These are phyloP conservation scores for Amanita rubescens DNA, from an alignment of 768 basidiomycete genomes.

Conservation along the genomic window DNA sequence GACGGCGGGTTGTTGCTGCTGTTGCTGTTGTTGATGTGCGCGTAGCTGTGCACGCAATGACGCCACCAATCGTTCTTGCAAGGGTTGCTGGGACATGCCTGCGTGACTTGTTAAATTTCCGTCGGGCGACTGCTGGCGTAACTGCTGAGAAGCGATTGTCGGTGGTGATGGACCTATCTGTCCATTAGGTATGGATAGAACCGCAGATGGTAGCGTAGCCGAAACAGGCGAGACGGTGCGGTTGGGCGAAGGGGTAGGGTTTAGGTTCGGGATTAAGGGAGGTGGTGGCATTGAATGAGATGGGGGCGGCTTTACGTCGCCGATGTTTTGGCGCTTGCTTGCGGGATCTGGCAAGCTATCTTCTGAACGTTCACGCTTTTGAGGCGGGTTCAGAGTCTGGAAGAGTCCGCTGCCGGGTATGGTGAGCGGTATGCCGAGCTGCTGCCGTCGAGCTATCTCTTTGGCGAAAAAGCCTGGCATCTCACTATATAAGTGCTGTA, in stretches of 20 bases:
- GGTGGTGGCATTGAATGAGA: slow-evolving; percentile 36
- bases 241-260: slow-evolving; percentile 9
- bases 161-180: slow-evolving; percentile 8
- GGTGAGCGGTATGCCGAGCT: slow-evolving; percentile 15
- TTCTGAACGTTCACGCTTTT: slow-evolving; percentile 56
- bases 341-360: slow-evolving; percentile 31
- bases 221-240: background rate
- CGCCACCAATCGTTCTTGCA: slow-evolving; percentile 28
- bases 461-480: slow-evolving; percentile 57
- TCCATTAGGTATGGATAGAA: slow-evolving; percentile 19
- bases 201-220: background rate
- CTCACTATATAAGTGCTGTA: slow-evolving; percentile 57
- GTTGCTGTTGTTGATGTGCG: slow-evolving; percentile 26
- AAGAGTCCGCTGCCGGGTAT: slow-evolving; percentile 4
- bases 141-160: slow-evolving; percentile 6
- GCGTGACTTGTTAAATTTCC: slow-evolving; percentile 11
- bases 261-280: slow-evolving; percentile 24
- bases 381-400: slow-evolving; percentile 12
- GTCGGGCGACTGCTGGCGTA: slow-evolving; percentile 13
- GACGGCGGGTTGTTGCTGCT: slow-evolving; percentile 24
- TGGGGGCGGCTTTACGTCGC: slow-evolving; percentile 42
- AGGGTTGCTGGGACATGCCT: slow-evolving; percentile 5
- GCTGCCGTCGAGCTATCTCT: slow-evolving; percentile 44
- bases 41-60: slow-evolving; percentile 25
- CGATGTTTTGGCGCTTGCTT: slow-evolving; percentile 64